phyloP scores from a whole-genome alignment of 345 rosid species.

The Populus ilicifolia region DNA sequence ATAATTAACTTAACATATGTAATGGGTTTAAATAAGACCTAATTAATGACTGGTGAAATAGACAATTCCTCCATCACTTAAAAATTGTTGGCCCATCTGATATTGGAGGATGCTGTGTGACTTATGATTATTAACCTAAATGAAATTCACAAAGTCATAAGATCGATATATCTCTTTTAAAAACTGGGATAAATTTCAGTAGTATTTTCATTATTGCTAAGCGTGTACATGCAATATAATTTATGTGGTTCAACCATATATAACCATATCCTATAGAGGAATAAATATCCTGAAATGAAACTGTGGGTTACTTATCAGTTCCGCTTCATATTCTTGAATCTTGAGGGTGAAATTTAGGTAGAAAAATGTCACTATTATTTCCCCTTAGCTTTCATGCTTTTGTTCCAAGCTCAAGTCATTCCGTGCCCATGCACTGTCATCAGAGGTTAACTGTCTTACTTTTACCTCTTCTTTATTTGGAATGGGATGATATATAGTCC shows the following conservation, averaged over 20 bases:
- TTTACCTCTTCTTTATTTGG: conserved; percentile 10
- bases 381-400: conserved; percentile 38
- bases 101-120: not conserved
- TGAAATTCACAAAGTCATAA: not conserved
- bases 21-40: not conserved
- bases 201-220: not conserved
- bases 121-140: not conserved
- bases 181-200: not conserved
- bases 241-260: not conserved
- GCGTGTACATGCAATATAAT: not conserved
- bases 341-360: conserved; percentile 40
- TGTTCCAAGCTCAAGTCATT: conserved; percentile 39
- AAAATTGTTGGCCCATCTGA: not conserved
- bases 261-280: not conserved
- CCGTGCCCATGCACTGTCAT: conserved; percentile 51
- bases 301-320: not conserved
- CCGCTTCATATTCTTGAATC: conserved; percentile 8
- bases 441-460: conserved; percentile 21
- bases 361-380: conserved; percentile 39
- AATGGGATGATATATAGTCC: not conserved
- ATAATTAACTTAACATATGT: not conserved
- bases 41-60: not conserved
- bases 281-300: not conserved
- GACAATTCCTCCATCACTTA: not conserved
- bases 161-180: too few species aligned